A percentile compares a stretch with the other conserved stretches of the same genome.
Evolutionary conservation across 495 filamentous ascomycete genomes (phyloP).

Genomic region (Cryomyces minteri): DNA sequence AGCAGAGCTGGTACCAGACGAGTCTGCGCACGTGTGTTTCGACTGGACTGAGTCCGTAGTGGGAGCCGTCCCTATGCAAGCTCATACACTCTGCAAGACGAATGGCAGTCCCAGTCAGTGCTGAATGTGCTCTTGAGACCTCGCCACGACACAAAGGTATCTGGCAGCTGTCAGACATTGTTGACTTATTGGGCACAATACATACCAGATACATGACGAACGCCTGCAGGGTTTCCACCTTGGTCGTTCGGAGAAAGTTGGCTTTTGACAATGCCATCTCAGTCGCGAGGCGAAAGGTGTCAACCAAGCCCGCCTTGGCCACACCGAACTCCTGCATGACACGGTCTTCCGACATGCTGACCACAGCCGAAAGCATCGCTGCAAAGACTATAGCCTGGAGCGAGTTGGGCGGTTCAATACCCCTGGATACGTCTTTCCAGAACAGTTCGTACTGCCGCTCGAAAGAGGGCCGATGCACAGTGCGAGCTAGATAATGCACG

Average conservation of each 20-base stretch:
- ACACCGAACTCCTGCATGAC: slow-evolving; percentile 30
- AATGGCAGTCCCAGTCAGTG: slow-evolving; percentile 48
- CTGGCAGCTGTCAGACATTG: slow-evolving; percentile 15
- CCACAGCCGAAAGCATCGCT: slow-evolving; percentile 44
- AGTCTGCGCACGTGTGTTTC: slow-evolving; percentile 59
- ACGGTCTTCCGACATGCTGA: slow-evolving; percentile 39
- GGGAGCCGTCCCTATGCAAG: slow-evolving; percentile 45
- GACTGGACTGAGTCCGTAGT: slow-evolving; percentile 41
- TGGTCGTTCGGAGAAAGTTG: slow-evolving; percentile 49
- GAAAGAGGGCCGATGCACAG: slow-evolving; percentile 45
- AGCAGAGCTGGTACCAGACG: slow-evolving; percentile 57
- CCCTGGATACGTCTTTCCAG: slow-evolving; percentile 35
- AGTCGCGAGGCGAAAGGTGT: slow-evolving; percentile 40
- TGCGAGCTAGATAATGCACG: slow-evolving; percentile 46
- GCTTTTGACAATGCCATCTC: slow-evolving; percentile 46
- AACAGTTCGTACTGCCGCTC: slow-evolving; percentile 40
- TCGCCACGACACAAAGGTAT: slow-evolving; percentile 51
- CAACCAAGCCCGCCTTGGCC: slow-evolving; percentile 31
- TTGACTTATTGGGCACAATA: slow-evolving; percentile 1
- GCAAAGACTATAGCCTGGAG: slow-evolving; percentile 48
- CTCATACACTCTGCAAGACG: slow-evolving; percentile 62
- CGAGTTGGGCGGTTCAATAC: slow-evolving; percentile 40
- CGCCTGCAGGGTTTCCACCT: slow-evolving; percentile 51
- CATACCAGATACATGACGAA: slow-evolving; percentile 55
- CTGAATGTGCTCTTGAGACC: slow-evolving; percentile 51